phyloP scores from a whole-genome alignment of 129 eudicot genomes.

The Lactuca saligna region DNA sequence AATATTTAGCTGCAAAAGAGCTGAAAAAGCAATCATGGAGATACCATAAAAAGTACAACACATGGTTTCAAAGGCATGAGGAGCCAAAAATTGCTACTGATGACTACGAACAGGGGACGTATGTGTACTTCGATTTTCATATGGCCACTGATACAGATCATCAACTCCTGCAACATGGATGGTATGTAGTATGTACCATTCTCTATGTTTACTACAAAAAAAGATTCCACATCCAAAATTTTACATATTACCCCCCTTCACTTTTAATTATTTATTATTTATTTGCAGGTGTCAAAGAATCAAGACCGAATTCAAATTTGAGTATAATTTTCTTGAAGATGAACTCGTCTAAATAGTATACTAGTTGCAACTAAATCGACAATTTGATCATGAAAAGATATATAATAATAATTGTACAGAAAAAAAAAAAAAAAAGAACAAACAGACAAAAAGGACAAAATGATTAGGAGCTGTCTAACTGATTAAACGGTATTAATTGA shows the following conservation, averaged over 20 bases:
- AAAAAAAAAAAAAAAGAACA: too few relatives aligned
- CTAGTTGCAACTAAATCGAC: neutral
- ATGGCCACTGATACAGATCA: constrained; percentile 32
- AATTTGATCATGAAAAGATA: neutral
- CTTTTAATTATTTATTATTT: neutral
- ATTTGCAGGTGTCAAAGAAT: constrained; percentile 28
- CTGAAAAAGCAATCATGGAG: constrained; percentile 55
- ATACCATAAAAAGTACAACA: constrained; percentile 71
- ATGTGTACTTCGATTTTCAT: constrained; percentile 78
- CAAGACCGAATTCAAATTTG: constrained; percentile 19
- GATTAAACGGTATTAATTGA: neutral
- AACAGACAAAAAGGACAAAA: neutral
- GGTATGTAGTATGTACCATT: constrained; percentile 22
- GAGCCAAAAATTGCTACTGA: constrained; percentile 39
- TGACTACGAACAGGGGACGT: constrained; percentile 35
- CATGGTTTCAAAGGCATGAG: constrained; percentile 86
- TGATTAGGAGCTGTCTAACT: neutral
- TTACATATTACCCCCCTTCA: neutral
- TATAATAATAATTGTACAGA: neutral
- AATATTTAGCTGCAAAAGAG: constrained; percentile 32
- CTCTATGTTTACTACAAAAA: too few relatives aligned
- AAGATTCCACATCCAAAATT: too few relatives aligned
- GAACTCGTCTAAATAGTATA: constrained; percentile 17
- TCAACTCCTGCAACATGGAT: constrained; percentile 9
- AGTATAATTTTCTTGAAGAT: constrained; percentile 24